Evolutionary conservation across 2,329 filamentous ascomycete species (phyloP).

Genomic region (Fusarium pilosicola): DNA sequence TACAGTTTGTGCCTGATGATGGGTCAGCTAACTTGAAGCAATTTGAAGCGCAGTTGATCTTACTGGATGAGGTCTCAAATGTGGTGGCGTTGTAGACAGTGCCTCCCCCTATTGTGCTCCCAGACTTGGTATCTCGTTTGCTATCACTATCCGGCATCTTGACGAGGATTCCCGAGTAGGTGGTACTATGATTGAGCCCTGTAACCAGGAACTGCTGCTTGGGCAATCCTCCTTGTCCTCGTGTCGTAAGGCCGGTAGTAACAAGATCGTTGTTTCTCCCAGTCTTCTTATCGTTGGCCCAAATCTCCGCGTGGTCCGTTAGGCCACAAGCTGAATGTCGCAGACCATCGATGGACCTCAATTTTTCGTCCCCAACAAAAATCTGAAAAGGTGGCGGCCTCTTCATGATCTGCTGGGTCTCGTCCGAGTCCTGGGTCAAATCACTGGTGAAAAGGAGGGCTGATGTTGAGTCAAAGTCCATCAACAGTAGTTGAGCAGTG

Average conservation of each 20-base stretch:
- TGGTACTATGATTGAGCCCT: constrained; percentile 75
- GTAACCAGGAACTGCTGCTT: constrained; percentile 90
- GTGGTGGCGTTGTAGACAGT: constrained; percentile 75
- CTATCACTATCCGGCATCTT: constrained; percentile 61
- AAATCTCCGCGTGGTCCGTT: constrained; percentile 69
- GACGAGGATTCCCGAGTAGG: constrained; percentile 79
- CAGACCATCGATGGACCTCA: constrained; percentile 72
- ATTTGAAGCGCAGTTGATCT: constrained; percentile 40
- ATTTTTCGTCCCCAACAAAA: constrained; percentile 74
- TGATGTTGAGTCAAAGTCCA: constrained; percentile 85
- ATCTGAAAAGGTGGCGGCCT: constrained; percentile 74
- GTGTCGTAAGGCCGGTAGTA: constrained; percentile 73
- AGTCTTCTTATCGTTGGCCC: constrained; percentile 60
- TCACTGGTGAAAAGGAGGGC: constrained; percentile 83
- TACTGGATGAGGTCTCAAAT: constrained; percentile 84
- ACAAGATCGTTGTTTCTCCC: constrained; percentile 60
- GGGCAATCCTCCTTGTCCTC: constrained; percentile 72
- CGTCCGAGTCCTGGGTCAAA: constrained; percentile 67
- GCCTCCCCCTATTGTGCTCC: constrained; percentile 71
- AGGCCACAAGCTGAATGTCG: constrained; percentile 86
- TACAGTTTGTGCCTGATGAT: constrained; percentile 77
- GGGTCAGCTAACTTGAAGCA: background rate
- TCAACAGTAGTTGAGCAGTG: constrained; percentile 71
- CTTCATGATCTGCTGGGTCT: constrained; percentile 65
- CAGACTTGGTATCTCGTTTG: constrained; percentile 50